A percentile compares a stretch with the other conserved stretches of the same genome.
Conservation (phyloP, 805 yeast species). For the Yamadazyma philogaea region DNA sequence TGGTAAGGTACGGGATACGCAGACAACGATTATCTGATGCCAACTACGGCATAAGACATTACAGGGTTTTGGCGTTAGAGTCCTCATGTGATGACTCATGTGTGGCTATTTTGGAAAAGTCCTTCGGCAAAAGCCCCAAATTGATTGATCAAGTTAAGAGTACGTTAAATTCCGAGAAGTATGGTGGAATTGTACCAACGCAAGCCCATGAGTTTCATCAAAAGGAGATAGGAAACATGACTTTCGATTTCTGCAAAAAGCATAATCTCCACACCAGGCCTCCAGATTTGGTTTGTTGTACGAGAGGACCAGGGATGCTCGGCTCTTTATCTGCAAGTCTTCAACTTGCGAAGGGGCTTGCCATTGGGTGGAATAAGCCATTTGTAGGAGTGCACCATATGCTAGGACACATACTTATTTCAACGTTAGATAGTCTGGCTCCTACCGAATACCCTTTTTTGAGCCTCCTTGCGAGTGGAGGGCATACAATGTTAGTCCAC, state of each 20-base stretch:
- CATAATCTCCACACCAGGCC: conserved; percentile 23
- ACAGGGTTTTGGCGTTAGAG: conserved; percentile 80
- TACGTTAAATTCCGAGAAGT: conserved; percentile 61
- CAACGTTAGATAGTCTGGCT: conserved; percentile 18
- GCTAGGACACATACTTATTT: conserved; percentile 82
- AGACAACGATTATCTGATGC: not conserved
- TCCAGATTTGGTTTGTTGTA: conserved; percentile 81
- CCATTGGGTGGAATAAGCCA: conserved; percentile 75
- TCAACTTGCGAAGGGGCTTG: conserved; percentile 80
- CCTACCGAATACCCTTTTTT: conserved; percentile 63
- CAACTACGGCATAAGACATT: conserved; percentile 30
- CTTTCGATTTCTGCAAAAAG: conserved; percentile 40
- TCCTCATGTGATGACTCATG: conserved; percentile 96
- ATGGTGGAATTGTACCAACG: conserved; percentile 88
- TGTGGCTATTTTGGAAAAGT: conserved; percentile 69
- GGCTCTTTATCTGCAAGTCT: conserved; percentile 83
- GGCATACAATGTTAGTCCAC: conserved; percentile 85
- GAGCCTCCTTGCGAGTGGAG: conserved; percentile 84
- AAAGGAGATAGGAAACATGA: conserved; percentile 48
- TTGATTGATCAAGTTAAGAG: conserved; percentile 57
- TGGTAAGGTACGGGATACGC: not conserved
- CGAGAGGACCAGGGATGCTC: conserved; percentile 96
- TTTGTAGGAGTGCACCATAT: conserved; percentile 91
- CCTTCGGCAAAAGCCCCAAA: conserved; percentile 35
- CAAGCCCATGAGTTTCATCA: conserved; percentile 83